Evolutionary conservation across 352 stramenopile genomes (phyloP).

Genomic region (Pythium oligandrum): DNA sequence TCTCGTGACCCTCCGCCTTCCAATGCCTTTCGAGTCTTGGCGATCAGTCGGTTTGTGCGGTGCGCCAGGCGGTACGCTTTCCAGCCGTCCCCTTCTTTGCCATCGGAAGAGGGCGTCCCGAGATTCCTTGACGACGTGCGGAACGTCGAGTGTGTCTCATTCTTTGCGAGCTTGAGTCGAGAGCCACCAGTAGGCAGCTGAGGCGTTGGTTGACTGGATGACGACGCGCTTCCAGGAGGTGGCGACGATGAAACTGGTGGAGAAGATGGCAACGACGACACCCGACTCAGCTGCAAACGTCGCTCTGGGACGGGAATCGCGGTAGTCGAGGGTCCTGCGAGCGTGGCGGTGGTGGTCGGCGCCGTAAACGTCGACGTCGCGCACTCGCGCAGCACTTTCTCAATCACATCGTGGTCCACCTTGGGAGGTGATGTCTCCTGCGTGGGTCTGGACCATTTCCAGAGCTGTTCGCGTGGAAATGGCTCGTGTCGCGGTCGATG

Average conservation of each 20-base stretch:
- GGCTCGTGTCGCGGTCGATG: slow-evolving; percentile 2
- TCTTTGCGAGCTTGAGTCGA: slow-evolving; percentile 18
- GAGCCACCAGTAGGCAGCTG: slow-evolving; percentile 8
- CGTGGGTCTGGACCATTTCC: slow-evolving; percentile 31
- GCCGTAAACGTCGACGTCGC: slow-evolving; percentile 13
- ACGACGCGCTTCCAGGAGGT: too few relatives aligned
- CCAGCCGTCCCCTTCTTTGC: slow-evolving; percentile 32
- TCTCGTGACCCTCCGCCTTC: slow-evolving; percentile 22
- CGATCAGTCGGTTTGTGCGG: slow-evolving; percentile 51
- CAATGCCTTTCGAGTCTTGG: slow-evolving; percentile 51
- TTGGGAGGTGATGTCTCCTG: slow-evolving; percentile 27
- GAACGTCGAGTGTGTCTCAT: slow-evolving; percentile 14
- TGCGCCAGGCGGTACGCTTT: slow-evolving; percentile 59
- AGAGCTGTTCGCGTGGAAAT: slow-evolving; percentile 59
- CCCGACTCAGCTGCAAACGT: too few relatives aligned
- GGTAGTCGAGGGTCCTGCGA: too few relatives aligned
- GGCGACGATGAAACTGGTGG: too few relatives aligned
- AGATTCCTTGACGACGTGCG: slow-evolving; percentile 18
- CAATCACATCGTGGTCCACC: slow-evolving; percentile 9
- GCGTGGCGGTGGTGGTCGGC: not conserved
- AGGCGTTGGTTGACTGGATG: not conserved
- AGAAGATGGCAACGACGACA: too few relatives aligned
- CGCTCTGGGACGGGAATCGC: too few relatives aligned
- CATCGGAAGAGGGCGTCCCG: slow-evolving; percentile 10
- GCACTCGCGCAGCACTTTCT: slow-evolving; percentile 53